These are phyloP conservation scores for Saturnispora ahearnii DNA, from an alignment of 805 yeast genomes.

Conservation along the genomic window DNA sequence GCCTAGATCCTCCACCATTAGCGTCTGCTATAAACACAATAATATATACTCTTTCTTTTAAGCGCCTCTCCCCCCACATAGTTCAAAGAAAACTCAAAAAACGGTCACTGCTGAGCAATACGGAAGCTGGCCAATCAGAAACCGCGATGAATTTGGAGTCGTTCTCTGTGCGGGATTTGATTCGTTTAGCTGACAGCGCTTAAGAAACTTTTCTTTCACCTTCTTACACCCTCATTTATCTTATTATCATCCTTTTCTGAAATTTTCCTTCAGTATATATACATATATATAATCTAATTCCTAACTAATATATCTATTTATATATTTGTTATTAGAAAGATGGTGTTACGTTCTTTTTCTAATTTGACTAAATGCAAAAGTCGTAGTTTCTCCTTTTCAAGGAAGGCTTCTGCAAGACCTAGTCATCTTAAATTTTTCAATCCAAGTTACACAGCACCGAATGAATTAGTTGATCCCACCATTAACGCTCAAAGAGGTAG, in stretches of 20 bases:
- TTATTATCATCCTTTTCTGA: no score
- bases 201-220: not conserved
- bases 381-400: conserved; percentile 14
- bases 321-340: not conserved
- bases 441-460: conserved; percentile 27
- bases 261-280: not conserved
- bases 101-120: not conserved
- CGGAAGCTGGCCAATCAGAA: not conserved
- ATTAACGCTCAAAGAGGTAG: conserved; percentile 13
- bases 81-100: no score
- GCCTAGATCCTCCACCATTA: no score
- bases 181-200: not conserved
- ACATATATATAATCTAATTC: not conserved
- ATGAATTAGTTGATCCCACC: conserved; percentile 24
- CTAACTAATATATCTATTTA: not conserved
- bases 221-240: no score
- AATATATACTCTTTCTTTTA: no score
- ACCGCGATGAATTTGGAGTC: not conserved
- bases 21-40: no score
- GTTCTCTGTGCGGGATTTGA: not conserved
- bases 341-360: conserved; percentile 26
- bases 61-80: no score
- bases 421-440: conserved; percentile 21
- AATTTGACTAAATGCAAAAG: conserved; percentile 20
- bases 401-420: conserved; percentile 11